Base-by-base conservation (phyloP, 768 basidiomycete genomes). In the Trametes maxima region DNA sequence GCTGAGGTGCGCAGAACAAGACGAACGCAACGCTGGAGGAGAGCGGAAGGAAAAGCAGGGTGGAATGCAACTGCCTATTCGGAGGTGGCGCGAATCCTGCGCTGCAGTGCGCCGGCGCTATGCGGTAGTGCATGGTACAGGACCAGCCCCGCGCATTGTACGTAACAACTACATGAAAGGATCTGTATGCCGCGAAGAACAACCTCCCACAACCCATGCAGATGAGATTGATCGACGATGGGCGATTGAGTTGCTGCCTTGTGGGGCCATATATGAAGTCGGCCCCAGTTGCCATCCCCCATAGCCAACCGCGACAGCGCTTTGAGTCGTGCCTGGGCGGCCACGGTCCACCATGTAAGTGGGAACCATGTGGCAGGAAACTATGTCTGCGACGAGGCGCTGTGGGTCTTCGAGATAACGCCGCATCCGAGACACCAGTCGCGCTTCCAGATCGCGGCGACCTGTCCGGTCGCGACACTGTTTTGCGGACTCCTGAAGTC, bases 401-500 rank as follows among this genome's bases (percentile, higher is more conserved):
- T 24, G 13, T 37, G 33, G 12, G 60, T 44, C 14, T 56, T 55
- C 12, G 53, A 63, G 50, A 97, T 94, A 6, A 81, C 74, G 35
- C 93, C 95, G 68, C 89, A 90, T 2, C 95, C 95, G 33, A 96
- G 77, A 73, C 93, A 95, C 86, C 88, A 89, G 46, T 86, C 80
- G 2, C 78, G 85, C 57, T 85, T 80, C 73, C 87, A 97, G 2
- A 96, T 65, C 0, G 83, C 86, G 6, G 87, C 88, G 28, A 90
- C 83, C 73, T 98, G 95, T 1, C 95, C 95, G 0, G 86, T 83
- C 0, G 92, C 80, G 16, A 94, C 85, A 6, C 85, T 88, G 43
- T 83, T 81, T 50, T 90, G 79, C 0, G 88, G 85, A 37, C 80
- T 73, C 40, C 81, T 78, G 64, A 91, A 88, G 0, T 73, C 67